A percentile compares a stretch with the other conserved stretches of the same genome.
Conservation (phyloP, 352 stramenopile genomes). For the Phytophthora citrophthora region DNA sequence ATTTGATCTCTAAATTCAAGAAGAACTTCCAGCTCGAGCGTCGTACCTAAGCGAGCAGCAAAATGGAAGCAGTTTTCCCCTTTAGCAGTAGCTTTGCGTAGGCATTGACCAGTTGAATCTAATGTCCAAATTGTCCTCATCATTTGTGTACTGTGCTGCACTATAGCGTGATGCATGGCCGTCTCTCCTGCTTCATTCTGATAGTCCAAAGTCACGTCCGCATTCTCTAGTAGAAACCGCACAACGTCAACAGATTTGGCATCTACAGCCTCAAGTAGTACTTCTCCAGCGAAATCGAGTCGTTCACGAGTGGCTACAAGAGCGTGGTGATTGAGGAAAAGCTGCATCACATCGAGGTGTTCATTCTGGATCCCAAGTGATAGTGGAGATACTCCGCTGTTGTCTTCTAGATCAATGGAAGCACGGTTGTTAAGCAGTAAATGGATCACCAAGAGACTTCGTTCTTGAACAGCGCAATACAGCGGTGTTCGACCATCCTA, state of each 20-base stretch:
- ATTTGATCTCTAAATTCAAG: slow-evolving; percentile 1
- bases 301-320: slow-evolving; percentile 21
- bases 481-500: slow-evolving; percentile 26
- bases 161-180: slow-evolving; percentile 25
- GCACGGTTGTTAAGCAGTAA: slow-evolving; percentile 18
- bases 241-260: slow-evolving; percentile 8
- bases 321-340: slow-evolving; percentile 36
- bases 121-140: slow-evolving; percentile 24
- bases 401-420: slow-evolving; percentile 27
- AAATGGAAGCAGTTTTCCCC: slow-evolving; percentile 19
- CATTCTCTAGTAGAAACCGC: slow-evolving; percentile 26
- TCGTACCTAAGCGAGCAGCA: slow-evolving; percentile 15
- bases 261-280: slow-evolving; percentile 19
- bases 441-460: slow-evolving; percentile 17
- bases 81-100: not conserved
- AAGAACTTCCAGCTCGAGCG: slow-evolving; percentile 17
- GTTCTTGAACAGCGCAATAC: slow-evolving; percentile 28
- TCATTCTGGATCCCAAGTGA: slow-evolving; percentile 6
- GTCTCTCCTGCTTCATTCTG: slow-evolving; percentile 21
- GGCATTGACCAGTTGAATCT: slow-evolving; percentile 3
- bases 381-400: slow-evolving; percentile 10
- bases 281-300: slow-evolving; percentile 11
- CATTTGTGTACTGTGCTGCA: slow-evolving; percentile 4
- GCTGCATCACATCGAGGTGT: slow-evolving; percentile 19
- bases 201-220: slow-evolving; percentile 10